Conservation (phyloP, 2,329 filamentous ascomycete species). For the Neonectria neomacrospora region DNA sequence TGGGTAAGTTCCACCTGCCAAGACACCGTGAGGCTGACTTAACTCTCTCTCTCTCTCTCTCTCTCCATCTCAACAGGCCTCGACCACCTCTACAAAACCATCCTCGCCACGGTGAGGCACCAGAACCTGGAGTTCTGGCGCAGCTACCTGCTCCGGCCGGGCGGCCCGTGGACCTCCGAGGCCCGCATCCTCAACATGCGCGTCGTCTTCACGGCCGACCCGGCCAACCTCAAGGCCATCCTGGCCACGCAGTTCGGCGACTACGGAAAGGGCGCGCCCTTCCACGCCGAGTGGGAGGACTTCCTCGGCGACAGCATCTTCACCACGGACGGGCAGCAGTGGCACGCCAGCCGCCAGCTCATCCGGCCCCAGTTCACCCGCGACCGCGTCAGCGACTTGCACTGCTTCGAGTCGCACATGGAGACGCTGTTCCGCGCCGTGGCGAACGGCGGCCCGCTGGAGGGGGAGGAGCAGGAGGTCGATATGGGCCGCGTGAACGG, state of each 20-base stretch:
- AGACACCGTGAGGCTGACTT: not conserved
- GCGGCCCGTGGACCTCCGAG: slow-evolving; percentile 69
- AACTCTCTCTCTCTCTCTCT: not conserved
- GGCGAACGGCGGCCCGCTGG: slow-evolving; percentile 65
- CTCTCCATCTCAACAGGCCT: slow-evolving; percentile 59
- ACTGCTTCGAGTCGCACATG: slow-evolving; percentile 83
- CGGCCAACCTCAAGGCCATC: slow-evolving; percentile 91
- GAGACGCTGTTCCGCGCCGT: slow-evolving; percentile 77
- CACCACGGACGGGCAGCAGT: slow-evolving; percentile 80
- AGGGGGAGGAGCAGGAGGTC: slow-evolving; percentile 71
- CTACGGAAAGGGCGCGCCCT: slow-evolving; percentile 82
- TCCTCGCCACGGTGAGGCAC: slow-evolving; percentile 64
- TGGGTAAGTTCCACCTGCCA: slow-evolving; percentile 52
- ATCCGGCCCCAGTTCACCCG: slow-evolving; percentile 89
- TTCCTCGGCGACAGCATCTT: slow-evolving; percentile 83
- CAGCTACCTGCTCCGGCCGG: slow-evolving; percentile 56
- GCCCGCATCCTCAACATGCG: slow-evolving; percentile 64
- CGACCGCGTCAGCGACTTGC: slow-evolving; percentile 83
- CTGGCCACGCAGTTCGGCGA: slow-evolving; percentile 87
- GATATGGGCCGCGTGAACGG: slow-evolving; percentile 71
- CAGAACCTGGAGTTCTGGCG: slow-evolving; percentile 72
- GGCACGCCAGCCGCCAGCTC: slow-evolving; percentile 84
- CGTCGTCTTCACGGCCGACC: slow-evolving; percentile 81
- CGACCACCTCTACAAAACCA: slow-evolving; percentile 69
- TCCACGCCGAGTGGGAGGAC: slow-evolving; percentile 79